These are phyloP conservation scores for Themeda triandra DNA, from an alignment of 176 grass and related monocot genomes.

Conservation along the genomic window DNA sequence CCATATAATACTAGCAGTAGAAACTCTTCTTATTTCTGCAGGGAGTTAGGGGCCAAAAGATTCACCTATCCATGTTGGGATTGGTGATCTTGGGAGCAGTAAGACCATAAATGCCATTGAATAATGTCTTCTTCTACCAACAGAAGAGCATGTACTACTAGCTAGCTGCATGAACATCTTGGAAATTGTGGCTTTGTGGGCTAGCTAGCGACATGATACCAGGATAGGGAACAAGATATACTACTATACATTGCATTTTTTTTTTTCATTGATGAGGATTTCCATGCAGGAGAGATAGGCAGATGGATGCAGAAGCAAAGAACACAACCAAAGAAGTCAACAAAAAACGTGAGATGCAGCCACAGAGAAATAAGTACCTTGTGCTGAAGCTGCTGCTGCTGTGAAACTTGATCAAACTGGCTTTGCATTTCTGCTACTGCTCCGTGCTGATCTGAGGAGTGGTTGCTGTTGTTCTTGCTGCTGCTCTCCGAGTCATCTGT, in stretches of 20 bases:
- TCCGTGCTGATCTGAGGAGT: conserved; percentile 36
- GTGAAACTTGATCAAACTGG: conserved; percentile 33
- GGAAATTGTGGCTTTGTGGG: conserved; percentile 48
- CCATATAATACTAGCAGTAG: not conserved
- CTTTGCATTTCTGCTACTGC: conserved; percentile 1
- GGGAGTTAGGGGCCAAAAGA: not conserved
- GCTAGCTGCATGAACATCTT: conserved; percentile 37
- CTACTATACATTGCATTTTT: not conserved
- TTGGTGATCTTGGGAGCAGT: conserved; percentile 40
- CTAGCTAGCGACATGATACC: conserved; percentile 26
- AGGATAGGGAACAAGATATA: conserved; percentile 22
- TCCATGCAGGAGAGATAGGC: not conserved
- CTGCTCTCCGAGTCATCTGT: conserved; percentile 47
- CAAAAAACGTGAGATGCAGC: not conserved
- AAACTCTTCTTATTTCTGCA: not conserved
- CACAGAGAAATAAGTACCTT: conserved; percentile 26
- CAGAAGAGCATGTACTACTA: conserved; percentile 28
- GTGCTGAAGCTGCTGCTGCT: conserved; percentile 32
- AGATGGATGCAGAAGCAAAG: conserved; percentile 17
- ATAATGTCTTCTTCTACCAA: conserved; percentile 15
- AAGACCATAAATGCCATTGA: conserved; percentile 33
- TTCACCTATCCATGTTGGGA: conserved; percentile 35
- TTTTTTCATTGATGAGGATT: not conserved
- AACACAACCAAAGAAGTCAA: conserved; percentile 18
- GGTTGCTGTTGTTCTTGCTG: conserved; percentile 47